Conservation (phyloP, 306 rosid species). For the Styphnolobium japonicum region DNA sequence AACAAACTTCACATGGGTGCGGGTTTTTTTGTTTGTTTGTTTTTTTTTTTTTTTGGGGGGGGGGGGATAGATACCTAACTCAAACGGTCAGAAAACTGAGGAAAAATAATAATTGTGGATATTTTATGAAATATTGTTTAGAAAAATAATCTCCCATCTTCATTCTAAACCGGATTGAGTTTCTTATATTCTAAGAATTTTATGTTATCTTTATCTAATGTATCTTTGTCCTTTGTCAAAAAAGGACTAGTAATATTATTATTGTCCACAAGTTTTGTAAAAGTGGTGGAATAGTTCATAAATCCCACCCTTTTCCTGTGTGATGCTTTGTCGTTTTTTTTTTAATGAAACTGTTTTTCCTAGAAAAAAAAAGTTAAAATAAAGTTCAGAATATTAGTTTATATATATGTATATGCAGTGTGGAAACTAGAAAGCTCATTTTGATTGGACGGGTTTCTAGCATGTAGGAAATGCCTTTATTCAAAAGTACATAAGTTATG, state of each 20-base stretch:
- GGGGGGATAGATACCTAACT: background rate
- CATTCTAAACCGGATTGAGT: background rate
- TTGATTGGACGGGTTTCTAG: background rate
- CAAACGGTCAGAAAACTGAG: background rate
- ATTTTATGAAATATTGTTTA: background rate
- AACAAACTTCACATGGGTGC: conserved; percentile 24
- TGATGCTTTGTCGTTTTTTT: background rate
- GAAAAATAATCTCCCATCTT: background rate
- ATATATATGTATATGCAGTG: background rate
- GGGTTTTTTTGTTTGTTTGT: background rate
- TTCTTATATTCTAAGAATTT: background rate
- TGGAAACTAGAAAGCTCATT: background rate
- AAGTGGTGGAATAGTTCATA: background rate
- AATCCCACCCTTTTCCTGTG: background rate
- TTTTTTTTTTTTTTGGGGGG: too few species aligned
- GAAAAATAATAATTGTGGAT: background rate
- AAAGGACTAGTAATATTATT: background rate
- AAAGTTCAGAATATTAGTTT: background rate
- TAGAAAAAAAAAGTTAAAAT: background rate
- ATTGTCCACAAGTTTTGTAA: background rate
- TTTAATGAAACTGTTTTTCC: background rate
- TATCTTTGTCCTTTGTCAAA: background rate
- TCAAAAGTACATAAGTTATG: background rate
- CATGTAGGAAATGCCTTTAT: background rate
- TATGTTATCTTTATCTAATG: background rate